These are phyloP conservation scores for Cryphonectria radicalis DNA, from an alignment of 2,329 filamentous ascomycete species.

Conservation along the genomic window DNA sequence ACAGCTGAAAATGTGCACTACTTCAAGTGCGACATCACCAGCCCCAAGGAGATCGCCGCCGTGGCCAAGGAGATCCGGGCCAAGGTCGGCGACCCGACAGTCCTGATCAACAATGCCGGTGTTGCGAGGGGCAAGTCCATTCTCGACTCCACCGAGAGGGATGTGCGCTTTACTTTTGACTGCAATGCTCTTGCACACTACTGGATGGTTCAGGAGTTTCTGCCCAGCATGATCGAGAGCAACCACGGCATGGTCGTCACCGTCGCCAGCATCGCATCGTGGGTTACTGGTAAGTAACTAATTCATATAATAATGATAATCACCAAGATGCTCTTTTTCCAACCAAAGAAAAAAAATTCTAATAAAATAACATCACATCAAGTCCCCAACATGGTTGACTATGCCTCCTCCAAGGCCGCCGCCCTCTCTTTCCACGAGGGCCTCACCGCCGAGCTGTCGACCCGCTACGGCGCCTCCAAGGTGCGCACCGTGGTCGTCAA, in stretches of 20 bases:
- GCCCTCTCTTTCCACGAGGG: slow-evolving; percentile 72
- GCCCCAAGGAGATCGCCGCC: slow-evolving; percentile 53
- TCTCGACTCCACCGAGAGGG: slow-evolving; percentile 58
- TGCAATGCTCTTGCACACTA: slow-evolving; percentile 73
- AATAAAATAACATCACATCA: background rate
- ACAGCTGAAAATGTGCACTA: slow-evolving; percentile 61
- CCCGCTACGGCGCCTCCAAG: slow-evolving; percentile 63
- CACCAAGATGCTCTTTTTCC: background rate
- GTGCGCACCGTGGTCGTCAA: slow-evolving; percentile 70
- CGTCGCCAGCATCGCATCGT: slow-evolving; percentile 67
- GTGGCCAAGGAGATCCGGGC: slow-evolving; percentile 58
- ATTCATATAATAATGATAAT: background rate
- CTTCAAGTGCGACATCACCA: slow-evolving; percentile 73
- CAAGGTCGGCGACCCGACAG: slow-evolving; percentile 65
- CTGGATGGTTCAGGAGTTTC: slow-evolving; percentile 68
- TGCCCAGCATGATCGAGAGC: slow-evolving; percentile 64
- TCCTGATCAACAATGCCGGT: slow-evolving; percentile 76
- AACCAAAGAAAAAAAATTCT: too few species aligned
- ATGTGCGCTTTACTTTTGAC: slow-evolving; percentile 70
- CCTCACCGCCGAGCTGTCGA: slow-evolving; percentile 60
- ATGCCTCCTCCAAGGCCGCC: slow-evolving; percentile 68
- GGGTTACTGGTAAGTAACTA: slow-evolving; percentile 46
- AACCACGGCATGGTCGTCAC: slow-evolving; percentile 78
- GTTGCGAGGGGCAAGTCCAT: slow-evolving; percentile 65
- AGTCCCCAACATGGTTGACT: slow-evolving; percentile 68